Evolutionary conservation across 148 eudicot genomes (phyloP), one percentile per base, ranked within the genome.

Genomic region (Talinum fruticosum): DNA sequence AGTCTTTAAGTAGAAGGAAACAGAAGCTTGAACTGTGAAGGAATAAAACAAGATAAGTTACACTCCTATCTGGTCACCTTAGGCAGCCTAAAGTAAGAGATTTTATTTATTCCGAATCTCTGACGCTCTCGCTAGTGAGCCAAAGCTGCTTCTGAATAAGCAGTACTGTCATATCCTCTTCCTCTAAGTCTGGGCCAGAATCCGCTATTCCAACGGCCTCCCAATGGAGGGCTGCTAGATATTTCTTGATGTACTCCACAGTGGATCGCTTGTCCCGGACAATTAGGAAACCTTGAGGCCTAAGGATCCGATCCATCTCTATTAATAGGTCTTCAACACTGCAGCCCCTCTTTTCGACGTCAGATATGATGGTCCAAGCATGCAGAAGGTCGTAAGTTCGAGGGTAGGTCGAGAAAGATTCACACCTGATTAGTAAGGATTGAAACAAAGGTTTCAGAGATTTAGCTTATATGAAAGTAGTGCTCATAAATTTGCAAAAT

Each of bases 341-440:
- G 70, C 88, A 86, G 10, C 85, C 88, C 72, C 76, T 77, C 73
- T 71, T 78, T 26, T 81, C 84, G 15, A 84, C 35, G 16, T 86
- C 87, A 0, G 88, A 86, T 10, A 86, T 71, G 47, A 84, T 61
- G 0, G 51, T 78, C 88, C 83, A 84, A 5, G 88, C 85, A 29
- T 86, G 88, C 21, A 86, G 86, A 49, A 86, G 80, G 71, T 86
- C 88, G 36, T 86, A 86, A 1, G 88, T 86, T 75, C 88, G 75
- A 32, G 88, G 88, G 66, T 86, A 86, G 6, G 82, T 86, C 2
- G 88, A 86, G 71, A 79, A 86, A 8, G 88, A 80, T 74, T 84
- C 87, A 34, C 88, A 86, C 88, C 88, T 86, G 76, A 34, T 34
- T 38, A 8, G 49, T 41, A 34, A 23, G 57, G 13, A 36, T 67